Base-by-base conservation (phyloP, 139 green algal species). In the Trebouxia sp. region DNA sequence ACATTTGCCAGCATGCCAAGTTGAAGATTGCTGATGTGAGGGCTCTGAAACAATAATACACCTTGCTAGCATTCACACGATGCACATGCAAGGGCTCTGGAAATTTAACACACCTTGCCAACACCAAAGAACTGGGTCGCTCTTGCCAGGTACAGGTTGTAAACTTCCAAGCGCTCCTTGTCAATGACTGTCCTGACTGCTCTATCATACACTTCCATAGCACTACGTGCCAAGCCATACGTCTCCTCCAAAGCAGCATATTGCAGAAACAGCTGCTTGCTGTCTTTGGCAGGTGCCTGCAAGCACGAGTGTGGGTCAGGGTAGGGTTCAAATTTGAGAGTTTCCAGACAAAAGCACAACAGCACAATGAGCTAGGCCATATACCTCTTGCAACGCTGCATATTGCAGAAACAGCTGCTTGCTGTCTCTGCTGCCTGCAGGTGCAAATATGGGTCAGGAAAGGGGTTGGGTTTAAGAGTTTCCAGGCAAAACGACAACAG, bases 51-150 rank as follows among this genome's bases (percentile, higher is more conserved):
- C n/a, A n/a, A n/a, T n/a, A n/a, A n/a, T n/a, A n/a, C n/a, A n/a
- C n/a, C n/a, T n/a, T n/a, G n/a, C n/a, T n/a, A n/a, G n/a, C n/a
- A n/a, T n/a, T n/a, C n/a, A n/a, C n/a, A n/a, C n/a, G n/a, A n/a
- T n/a, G n/a, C n/a, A n/a, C n/a, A n/a, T n/a, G n/a, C n/a, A n/a
- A n/a, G n/a, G n/a, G 56, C 10, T 20, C 5, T 11, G 0, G 12
- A 3, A 30, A 26, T 32, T 12, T 6, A 17, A 6, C 4, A 30
- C 75, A 96, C 94, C 88, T 97, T 98, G n/a, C 87, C 91, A 30
- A 99, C 88, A 39, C 97, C 97, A 84, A 98, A 99, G 82, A 97
- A 97, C 66, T 98, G 91, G 5, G 87, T 91, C 6, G 97, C 96
- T 22, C 93, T 89, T 10, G 87, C 85, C 9, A 98, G 79, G 87